phyloP scores from a whole-genome alignment of 495 filamentous ascomycete genomes.

The Talaromyces liani region DNA sequence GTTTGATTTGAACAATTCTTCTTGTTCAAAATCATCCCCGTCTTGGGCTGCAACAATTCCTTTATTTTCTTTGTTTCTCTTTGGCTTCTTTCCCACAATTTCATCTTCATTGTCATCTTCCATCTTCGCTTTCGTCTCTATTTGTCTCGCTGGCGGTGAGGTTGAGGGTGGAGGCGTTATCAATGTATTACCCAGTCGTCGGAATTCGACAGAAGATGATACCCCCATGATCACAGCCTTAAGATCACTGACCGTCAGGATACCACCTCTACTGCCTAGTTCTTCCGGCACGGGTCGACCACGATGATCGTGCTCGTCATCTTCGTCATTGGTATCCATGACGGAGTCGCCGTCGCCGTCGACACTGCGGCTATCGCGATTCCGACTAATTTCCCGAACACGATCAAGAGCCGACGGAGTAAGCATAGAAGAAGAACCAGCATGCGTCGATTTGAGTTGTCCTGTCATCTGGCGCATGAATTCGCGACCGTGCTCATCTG shows the following conservation, averaged over 20 bases:
- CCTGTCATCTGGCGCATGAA: constrained; percentile 44
- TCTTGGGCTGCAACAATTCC: constrained; percentile 8
- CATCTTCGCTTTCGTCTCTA: constrained; percentile 3
- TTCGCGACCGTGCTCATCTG: constrained; percentile 53
- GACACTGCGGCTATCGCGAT: constrained; percentile 11
- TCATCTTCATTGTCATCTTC: constrained; percentile 14
- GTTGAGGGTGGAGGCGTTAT: constrained; percentile 26
- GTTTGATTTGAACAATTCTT: constrained; percentile 67
- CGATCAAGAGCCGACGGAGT: constrained; percentile 2
- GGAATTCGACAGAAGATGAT: constrained; percentile 45
- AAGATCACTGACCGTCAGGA: constrained; percentile 50
- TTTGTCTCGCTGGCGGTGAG: constrained; percentile 10
- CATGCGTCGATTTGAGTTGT: constrained; percentile 12
- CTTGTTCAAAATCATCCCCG: constrained; percentile 52
- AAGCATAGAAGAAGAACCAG: constrained; percentile 11
- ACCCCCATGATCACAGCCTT: constrained; percentile 44
- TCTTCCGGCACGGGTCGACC: constrained; percentile 23
- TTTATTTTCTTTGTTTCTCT: constrained; percentile 8
- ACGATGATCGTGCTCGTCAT: constrained; percentile 14
- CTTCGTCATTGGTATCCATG: constrained; percentile 19
- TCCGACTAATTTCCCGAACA: background rate
- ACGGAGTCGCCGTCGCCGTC: constrained; percentile 15
- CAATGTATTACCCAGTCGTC: constrained; percentile 47
- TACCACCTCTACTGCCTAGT: constrained; percentile 47
- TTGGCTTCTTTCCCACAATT: constrained; percentile 2